Base-by-base conservation (phyloP, 306 rosid species). In the Inga leiocalycina region DNA sequence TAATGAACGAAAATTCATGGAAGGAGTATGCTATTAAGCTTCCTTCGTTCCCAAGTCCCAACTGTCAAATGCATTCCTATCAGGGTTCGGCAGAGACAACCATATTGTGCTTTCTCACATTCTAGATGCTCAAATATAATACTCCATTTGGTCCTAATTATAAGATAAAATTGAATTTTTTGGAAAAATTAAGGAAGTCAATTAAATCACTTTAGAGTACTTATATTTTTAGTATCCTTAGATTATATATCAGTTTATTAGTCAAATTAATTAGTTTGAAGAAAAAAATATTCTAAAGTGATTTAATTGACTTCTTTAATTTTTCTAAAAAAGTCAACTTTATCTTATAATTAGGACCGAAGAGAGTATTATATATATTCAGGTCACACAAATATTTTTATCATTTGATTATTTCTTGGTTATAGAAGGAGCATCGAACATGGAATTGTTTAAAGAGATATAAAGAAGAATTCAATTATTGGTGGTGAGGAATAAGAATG, bases 61-160 rank as follows among this genome's bases (percentile, higher is more conserved):
- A 83, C 76, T 24, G 59, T 76, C 54, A 35, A 52, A 76, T 76
- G 24, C 83, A 71, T 77, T 61, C 20, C 72, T 52, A 45, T 79
- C 57, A 3, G 64, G 68, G 78, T 82, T 86, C 61, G 86, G 79
- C 74, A 27, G 64, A 68, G 84, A 78, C 75, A 86, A 85, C 78
- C 30, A 74, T 68, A 14, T 49, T 49, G 43, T 49, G 51, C 76
- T 54, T n/a, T 46, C 14, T 2, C 57, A 15, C 76, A 45, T 24
- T 72, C 76, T 22, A 72, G 59, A 72, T 72, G 57, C 59, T 27
- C 57, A 46, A 71, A 22, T 59, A 59, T 59, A 59, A 59, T 59
- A 59, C 0, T 24, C 27, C 27, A 0, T 24, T 24, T 0, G 27
- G 27, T 24, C 27, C 27, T 24, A 24, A 24, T 24, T 24, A 24